Conservation (phyloP, 331 rosid genomes). For the Saraca asoca region DNA sequence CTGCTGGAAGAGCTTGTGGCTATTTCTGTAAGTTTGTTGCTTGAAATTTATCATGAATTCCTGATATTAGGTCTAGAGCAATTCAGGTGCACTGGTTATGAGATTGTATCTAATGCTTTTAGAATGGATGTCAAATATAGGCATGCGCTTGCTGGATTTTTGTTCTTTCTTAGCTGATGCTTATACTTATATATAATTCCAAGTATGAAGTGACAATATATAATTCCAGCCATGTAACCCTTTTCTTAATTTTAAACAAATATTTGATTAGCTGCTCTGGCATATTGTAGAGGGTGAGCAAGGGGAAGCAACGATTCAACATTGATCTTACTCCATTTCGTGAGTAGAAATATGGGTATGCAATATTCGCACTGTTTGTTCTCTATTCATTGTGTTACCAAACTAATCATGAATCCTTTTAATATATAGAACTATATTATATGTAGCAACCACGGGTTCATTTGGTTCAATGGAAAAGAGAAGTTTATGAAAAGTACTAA, state of each 20-base stretch:
- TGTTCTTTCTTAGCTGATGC: neutral
- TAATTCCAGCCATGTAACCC: neutral
- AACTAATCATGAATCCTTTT: too few relatives aligned
- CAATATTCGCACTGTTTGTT: too few relatives aligned
- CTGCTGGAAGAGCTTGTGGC: constrained; percentile 64
- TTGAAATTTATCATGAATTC: neutral
- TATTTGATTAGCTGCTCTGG: constrained; percentile 32
- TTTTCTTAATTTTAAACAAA: neutral
- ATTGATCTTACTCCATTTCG: constrained; percentile 82
- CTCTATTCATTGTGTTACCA: too few relatives aligned
- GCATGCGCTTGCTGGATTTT: neutral
- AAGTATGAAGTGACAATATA: too few relatives aligned
- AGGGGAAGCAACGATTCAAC: constrained; percentile 75
- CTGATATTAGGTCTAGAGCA: too few relatives aligned
- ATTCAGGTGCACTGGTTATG: too few relatives aligned
- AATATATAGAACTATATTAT: too few relatives aligned
- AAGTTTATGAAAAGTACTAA: too few relatives aligned
- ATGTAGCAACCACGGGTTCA: too few relatives aligned
- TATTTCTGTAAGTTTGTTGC: constrained; percentile 54
- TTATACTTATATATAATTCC: too few relatives aligned
- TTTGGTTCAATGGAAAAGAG: too few relatives aligned
- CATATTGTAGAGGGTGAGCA: constrained; percentile 71
- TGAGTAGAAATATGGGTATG: constrained; percentile 38
- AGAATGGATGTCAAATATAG: neutral
- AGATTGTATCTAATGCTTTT: neutral